Evolutionary conservation across 2,329 filamentous ascomycete genomes (phyloP).

Genomic region (Calonectria hawksworthii): DNA sequence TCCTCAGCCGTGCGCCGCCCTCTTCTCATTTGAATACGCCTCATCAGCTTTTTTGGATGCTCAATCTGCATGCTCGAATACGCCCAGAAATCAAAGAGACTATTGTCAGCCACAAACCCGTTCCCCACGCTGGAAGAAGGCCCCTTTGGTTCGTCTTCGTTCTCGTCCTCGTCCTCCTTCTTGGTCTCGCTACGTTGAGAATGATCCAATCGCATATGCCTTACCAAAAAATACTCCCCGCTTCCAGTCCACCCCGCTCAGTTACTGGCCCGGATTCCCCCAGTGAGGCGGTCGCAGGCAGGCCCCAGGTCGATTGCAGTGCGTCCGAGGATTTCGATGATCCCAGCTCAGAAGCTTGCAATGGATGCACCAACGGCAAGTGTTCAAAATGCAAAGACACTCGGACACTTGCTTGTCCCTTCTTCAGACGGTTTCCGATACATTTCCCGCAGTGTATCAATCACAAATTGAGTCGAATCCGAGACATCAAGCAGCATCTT

Average conservation of each 20-base stretch:
- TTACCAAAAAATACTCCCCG: background rate
- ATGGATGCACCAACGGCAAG: background rate
- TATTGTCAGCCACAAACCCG: background rate
- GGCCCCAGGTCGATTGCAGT: background rate
- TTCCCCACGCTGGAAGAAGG: background rate
- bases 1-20: background rate
- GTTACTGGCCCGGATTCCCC: background rate
- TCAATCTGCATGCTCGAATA: background rate
- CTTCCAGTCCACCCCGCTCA: background rate
- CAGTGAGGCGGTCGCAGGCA: background rate
- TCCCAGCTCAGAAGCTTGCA: background rate
- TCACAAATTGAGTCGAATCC: background rate
- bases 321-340: background rate
- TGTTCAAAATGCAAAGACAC: background rate
- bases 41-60: background rate
- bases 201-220: background rate
- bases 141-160: background rate
- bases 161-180: background rate
- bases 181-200: background rate
- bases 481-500: background rate
- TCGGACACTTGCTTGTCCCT: background rate
- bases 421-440: background rate
- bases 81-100: background rate
- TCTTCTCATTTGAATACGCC: background rate
- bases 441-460: background rate